Base-by-base conservation (phyloP, 257 asterid species). In the Echium plantagineum region DNA sequence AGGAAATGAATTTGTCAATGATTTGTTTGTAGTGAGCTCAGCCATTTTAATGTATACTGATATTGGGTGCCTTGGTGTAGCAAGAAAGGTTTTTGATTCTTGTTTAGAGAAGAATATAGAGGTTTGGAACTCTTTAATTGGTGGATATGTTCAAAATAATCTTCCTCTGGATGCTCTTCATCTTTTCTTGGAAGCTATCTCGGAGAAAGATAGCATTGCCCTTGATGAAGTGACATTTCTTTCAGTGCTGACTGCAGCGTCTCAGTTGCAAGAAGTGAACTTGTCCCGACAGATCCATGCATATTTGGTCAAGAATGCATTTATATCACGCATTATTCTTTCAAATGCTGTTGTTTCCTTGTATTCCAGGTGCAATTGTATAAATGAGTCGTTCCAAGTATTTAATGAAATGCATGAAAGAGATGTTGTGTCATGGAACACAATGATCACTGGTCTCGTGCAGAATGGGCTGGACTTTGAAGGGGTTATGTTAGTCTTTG, bases 381-480 rank as follows among this genome's bases (percentile, higher is more conserved):
- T 83, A n/a, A 61, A 57, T 5, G 81, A 75, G 52, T 74, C 95
- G 6, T 81, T 86, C 65, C 70, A 73, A 61, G 81, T 78, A 66
- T 86, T 87, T 66, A 66, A 61, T 62, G 75, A 31, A 68, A 82
- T 87, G 90, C 68, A 64, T 58, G 82, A 78, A 75, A 78, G 84
- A 76, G 95, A 86, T 68, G 74, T 73, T 15, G 87, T 86, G 26
- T 83, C 95, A 21, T 87, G 94, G 95, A 87, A 87, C 68, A 77
- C 94, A 66, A 80, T 87, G 76, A 71, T 87, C n/a, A 78, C 84
- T 67, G 79, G 85, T 66, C 72, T 87, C 8, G 79, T 87, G 58
- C 94, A 87, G 71, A 82, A 84, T 57, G 85, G 77, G 31, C 72
- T 77, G 71, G 77, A 82, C 59, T 74, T 76, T 65, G 89, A 87